Evolutionary conservation across 331 rosid genomes (phyloP).

Genomic region (Saraca asoca): DNA sequence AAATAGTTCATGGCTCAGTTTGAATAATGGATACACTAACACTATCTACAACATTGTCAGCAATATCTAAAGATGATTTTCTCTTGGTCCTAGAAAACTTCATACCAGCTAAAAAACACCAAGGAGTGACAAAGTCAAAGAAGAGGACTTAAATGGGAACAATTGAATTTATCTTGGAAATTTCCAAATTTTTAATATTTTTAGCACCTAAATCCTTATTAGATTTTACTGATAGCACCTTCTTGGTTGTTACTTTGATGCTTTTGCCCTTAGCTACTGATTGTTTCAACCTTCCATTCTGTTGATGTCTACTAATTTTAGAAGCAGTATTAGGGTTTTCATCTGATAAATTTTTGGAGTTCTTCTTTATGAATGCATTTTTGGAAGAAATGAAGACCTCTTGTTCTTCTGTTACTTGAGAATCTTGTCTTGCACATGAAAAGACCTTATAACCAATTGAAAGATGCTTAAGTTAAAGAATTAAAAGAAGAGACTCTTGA

Average conservation of each 20-base stretch:
- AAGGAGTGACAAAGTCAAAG: constrained; percentile 11
- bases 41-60: constrained; percentile 32
- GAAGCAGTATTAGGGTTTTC: constrained; percentile 41
- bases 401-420: constrained; percentile 43
- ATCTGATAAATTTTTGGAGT: constrained; percentile 35
- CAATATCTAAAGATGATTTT: constrained; percentile 48
- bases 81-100: constrained; percentile 45
- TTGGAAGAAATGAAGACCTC: constrained; percentile 40
- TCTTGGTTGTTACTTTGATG: constrained; percentile 45
- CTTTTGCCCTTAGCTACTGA: constrained; percentile 37
- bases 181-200: constrained; percentile 27
- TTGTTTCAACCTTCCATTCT: constrained; percentile 50
- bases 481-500: constrained; percentile 12
- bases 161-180: constrained; percentile 10
- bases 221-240: constrained; percentile 49
- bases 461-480: background rate
- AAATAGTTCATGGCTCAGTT: constrained; percentile 83
- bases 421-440: constrained; percentile 53
- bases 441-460: constrained; percentile 33
- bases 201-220: constrained; percentile 56
- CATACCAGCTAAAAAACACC: constrained; percentile 46
- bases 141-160: background rate
- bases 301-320: constrained; percentile 38
- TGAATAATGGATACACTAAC: constrained; percentile 35
- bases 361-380: constrained; percentile 35